Conservation (phyloP, 805 yeast species). For the Danielia oregonensis region DNA sequence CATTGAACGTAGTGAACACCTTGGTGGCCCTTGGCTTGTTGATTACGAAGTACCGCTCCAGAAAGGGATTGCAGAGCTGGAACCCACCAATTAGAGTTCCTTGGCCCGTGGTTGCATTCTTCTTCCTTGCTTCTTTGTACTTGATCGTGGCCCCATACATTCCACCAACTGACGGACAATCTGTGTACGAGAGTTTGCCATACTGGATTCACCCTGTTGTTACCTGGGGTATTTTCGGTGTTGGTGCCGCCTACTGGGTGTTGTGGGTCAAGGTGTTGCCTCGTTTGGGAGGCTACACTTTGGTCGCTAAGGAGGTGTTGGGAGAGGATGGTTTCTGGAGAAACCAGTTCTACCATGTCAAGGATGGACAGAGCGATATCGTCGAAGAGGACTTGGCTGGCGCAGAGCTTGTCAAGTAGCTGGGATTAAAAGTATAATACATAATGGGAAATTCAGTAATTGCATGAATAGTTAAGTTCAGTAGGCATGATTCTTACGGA, state of each 20-base stretch:
- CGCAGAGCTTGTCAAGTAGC: no score
- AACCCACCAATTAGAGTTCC: constrained; percentile 69
- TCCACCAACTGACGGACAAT: constrained; percentile 65
- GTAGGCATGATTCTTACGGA: no score
- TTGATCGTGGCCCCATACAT: constrained; percentile 74
- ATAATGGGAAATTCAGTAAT: no score
- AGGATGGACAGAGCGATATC: constrained; percentile 24
- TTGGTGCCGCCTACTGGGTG: constrained; percentile 66
- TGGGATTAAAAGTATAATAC: no score
- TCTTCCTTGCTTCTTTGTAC: constrained; percentile 61
- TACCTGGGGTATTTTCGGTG: constrained; percentile 70
- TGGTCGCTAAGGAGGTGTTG: constrained; percentile 50
- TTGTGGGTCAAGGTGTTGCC: constrained; percentile 63
- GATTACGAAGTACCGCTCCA: constrained; percentile 49
- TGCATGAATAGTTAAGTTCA: no score
- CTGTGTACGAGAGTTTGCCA: constrained; percentile 67
- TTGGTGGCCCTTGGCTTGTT: constrained; percentile 61
- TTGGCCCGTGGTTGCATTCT: constrained; percentile 59
- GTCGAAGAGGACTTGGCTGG: no score
- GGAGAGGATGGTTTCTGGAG: constrained; percentile 75
- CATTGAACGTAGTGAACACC: constrained; percentile 71
- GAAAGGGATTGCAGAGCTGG: constrained; percentile 55
- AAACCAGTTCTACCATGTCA: constrained; percentile 48
- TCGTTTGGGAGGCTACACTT: constrained; percentile 45
- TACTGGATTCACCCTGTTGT: constrained; percentile 79